These are phyloP conservation scores for Arabidopsis lyrata DNA, from an alignment of 441 rosid genomes.

Conservation along the genomic window DNA sequence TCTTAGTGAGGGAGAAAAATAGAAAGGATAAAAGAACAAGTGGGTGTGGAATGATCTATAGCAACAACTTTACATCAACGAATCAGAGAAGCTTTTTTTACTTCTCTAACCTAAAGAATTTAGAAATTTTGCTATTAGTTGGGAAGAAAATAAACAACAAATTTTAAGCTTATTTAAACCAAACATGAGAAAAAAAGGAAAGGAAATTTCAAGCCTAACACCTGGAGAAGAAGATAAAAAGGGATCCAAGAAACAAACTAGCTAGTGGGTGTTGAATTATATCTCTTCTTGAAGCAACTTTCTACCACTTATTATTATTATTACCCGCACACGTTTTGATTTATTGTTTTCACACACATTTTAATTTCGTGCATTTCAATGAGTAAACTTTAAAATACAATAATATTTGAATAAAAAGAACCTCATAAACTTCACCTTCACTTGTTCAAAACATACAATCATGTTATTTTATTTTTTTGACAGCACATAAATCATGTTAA, in stretches of 20 bases:
- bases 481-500: too few species aligned
- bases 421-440: conserved; percentile 28
- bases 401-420: not conserved
- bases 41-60: conserved; percentile 34
- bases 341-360: too few species aligned
- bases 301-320: conserved; percentile 36
- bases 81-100: conserved; percentile 22
- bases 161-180: conserved; percentile 7
- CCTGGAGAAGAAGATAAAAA: conserved; percentile 35
- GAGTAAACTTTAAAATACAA: not conserved
- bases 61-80: conserved; percentile 21
- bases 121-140: conserved; percentile 11
- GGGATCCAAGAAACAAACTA: conserved; percentile 36
- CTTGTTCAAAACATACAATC: conserved; percentile 14
- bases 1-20: not conserved
- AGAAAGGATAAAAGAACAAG: conserved; percentile 9
- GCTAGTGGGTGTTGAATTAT: conserved; percentile 41
- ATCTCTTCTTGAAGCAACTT: conserved; percentile 36
- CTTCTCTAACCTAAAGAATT: conserved; percentile 10
- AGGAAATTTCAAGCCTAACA: conserved; percentile 30
- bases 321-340: conserved; percentile 26
- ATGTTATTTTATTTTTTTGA: not conserved
- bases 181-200: not conserved
- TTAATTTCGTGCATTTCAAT: conserved; percentile 23
- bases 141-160: conserved; percentile 4